phyloP scores from a whole-genome alignment of 208 protist genomes.

The Novymonas esmeraldas region DNA sequence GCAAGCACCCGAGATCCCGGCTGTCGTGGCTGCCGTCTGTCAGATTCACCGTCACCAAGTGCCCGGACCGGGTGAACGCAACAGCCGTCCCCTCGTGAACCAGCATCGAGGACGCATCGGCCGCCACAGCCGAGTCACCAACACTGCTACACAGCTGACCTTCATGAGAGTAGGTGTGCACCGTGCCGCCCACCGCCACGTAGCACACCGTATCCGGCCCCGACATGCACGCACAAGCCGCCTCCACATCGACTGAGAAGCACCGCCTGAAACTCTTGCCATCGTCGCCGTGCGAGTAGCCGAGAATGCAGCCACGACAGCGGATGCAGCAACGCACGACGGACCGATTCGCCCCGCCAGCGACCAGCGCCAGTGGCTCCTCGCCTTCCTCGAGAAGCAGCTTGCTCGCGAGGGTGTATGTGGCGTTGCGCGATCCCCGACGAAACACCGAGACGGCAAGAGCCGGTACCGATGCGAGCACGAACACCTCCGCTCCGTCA shows the following conservation, averaged over 20 bases:
- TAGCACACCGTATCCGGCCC: slow-evolving; percentile 10
- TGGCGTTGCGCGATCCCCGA: slow-evolving; percentile 3
- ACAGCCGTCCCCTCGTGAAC: slow-evolving; percentile 8
- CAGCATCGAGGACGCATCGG: not conserved
- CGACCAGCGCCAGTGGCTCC: slow-evolving; percentile 4
- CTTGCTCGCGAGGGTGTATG: slow-evolving; percentile 16
- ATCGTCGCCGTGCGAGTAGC: slow-evolving; percentile 6
- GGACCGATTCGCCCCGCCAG: not conserved
- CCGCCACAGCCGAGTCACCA: slow-evolving; percentile 1
- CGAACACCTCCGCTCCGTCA: slow-evolving; percentile 51
- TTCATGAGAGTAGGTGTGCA: slow-evolving; percentile 19
- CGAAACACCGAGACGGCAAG: slow-evolving; percentile 44
- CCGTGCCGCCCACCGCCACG: not conserved
- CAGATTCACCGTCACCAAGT: slow-evolving; percentile 11
- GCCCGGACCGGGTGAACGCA: slow-evolving; percentile 10
- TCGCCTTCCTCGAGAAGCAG: slow-evolving; percentile 5
- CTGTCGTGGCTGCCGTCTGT: not conserved
- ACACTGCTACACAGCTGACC: slow-evolving; percentile 3
- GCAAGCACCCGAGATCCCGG: not conserved
- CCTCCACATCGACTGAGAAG: slow-evolving; percentile 1
- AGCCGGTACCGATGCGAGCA: slow-evolving; percentile 46
- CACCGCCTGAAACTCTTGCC: not conserved
- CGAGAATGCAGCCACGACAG: slow-evolving; percentile 8
- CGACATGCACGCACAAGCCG: not conserved
- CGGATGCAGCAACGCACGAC: slow-evolving; percentile 1